These are phyloP conservation scores for Dictyostelium discoideum DNA, from an alignment of 78 protist genomes.

Conservation along the genomic window dicty_2.7 NC_007090.3:820501-821000, in stretches of 20 bases:
- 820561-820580: too few relatives aligned
- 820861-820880: conserved; percentile 83
- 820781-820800: background rate
- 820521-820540: too few relatives aligned
- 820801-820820: background rate
- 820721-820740: too few relatives aligned
- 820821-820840: background rate
- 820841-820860: conserved; percentile 1
- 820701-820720: too few relatives aligned
- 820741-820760: too few relatives aligned
- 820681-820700: too few relatives aligned
- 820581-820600: too few relatives aligned
- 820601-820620: background rate
- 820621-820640: too few relatives aligned
- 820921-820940: conserved; percentile 37
- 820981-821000: conserved; percentile 46
- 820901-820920: background rate
- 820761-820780: background rate
- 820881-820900: conserved; percentile 42
- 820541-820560: too few relatives aligned
- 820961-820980: conserved; percentile 12
- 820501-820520: too few relatives aligned
- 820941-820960: conserved; percentile 27
- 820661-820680: too few relatives aligned
- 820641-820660: too few relatives aligned